phyloP scores from a whole-genome alignment of 2,329 filamentous ascomycete genomes.

The Venturia carpophila region DNA sequence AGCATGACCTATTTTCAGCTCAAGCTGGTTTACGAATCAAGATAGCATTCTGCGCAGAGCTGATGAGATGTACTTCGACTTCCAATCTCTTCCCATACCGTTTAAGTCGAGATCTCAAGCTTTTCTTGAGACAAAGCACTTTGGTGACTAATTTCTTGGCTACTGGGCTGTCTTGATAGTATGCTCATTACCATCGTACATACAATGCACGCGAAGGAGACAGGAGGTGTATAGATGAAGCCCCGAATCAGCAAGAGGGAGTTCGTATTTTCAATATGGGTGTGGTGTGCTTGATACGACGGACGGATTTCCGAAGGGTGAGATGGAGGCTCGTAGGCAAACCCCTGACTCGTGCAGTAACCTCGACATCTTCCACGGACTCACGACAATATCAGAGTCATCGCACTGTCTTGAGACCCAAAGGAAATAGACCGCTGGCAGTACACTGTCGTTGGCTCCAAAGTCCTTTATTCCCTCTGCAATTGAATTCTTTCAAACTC shows the following conservation, averaged over 20 bases:
- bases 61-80: too few species aligned
- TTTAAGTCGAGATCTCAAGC: not conserved
- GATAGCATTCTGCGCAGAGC: not conserved
- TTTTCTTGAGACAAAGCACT: not conserved
- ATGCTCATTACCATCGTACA: not conserved
- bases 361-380: too few species aligned
- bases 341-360: too few species aligned
- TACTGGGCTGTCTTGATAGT: not conserved
- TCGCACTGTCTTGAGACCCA: too few species aligned
- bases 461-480: too few species aligned
- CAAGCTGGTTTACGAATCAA: not conserved
- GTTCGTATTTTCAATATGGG: not conserved
- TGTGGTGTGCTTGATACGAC: not conserved
- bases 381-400: too few species aligned
- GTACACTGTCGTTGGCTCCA: too few species aligned
- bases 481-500: too few species aligned
- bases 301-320: not conserved
- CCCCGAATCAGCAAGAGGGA: not conserved
- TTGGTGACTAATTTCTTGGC: not conserved
- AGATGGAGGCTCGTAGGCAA: too few species aligned
- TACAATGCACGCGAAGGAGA: not conserved
- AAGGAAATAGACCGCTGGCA: too few species aligned
- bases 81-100: not conserved
- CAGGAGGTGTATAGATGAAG: not conserved
- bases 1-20: not conserved